Evolutionary conservation across 2,329 filamentous ascomycete species (phyloP).

Genomic region (Mycosphaerella sp.): DNA sequence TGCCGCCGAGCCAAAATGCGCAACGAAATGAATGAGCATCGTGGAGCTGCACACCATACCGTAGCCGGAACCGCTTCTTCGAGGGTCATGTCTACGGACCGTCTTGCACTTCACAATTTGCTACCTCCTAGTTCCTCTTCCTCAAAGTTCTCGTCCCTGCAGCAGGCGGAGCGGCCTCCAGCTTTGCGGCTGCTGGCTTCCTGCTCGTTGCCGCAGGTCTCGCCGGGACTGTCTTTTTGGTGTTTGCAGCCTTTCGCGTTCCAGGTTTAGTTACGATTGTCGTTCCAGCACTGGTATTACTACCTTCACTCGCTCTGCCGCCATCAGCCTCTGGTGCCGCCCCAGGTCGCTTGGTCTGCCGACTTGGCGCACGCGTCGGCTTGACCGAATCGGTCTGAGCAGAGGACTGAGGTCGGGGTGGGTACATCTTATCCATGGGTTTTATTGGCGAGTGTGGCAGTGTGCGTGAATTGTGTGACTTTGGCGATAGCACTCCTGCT

Average conservation of each 20-base stretch:
- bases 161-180: constrained; percentile 21
- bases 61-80: not conserved
- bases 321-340: constrained; percentile 28
- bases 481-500: constrained; percentile 67
- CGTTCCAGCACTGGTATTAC: constrained; percentile 54
- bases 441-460: constrained; percentile 49
- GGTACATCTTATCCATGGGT: constrained; percentile 49
- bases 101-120: not conserved
- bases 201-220: constrained; percentile 40
- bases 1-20: too few relatives aligned
- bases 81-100: not conserved
- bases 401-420: constrained; percentile 7
- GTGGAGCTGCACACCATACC: too few relatives aligned
- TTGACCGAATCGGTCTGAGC: constrained; percentile 37
- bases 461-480: constrained; percentile 71
- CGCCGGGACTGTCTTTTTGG: constrained; percentile 14
- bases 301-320: constrained; percentile 47
- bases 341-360: constrained; percentile 45
- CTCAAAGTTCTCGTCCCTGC: constrained; percentile 28
- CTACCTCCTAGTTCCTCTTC: constrained; percentile 30
- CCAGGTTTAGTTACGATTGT: constrained; percentile 51
- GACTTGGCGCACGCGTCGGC: constrained; percentile 57
- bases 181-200: constrained; percentile 31
- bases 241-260: constrained; percentile 14
- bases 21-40: too few relatives aligned